phyloP scores from a whole-genome alignment of 1,139 yeast species.

The Nakaseomyces kungkrabaensis region DNA sequence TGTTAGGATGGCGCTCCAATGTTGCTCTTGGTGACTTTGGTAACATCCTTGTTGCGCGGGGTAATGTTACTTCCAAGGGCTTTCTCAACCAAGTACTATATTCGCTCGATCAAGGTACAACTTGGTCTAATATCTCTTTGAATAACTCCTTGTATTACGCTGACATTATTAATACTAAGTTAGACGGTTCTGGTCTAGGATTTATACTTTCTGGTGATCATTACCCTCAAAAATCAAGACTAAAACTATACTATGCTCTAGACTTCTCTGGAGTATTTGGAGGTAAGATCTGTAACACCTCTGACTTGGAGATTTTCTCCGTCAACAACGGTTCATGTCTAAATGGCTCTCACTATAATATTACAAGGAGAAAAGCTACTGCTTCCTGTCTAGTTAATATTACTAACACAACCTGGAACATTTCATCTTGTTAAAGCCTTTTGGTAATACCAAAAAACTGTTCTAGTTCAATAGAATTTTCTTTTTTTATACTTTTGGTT shows the following conservation, averaged over 20 bases:
- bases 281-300: conserved; percentile 40
- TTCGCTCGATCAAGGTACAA: conserved; percentile 66
- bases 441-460: too few relatives aligned
- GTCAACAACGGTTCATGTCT: conserved; percentile 53
- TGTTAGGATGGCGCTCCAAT: conserved; percentile 45
- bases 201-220: conserved; percentile 44
- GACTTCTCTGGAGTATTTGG: conserved; percentile 55
- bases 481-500: too few relatives aligned
- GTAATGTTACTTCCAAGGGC: conserved; percentile 25
- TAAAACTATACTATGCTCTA: conserved; percentile 33
- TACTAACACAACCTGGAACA: neutral
- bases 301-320: conserved; percentile 62
- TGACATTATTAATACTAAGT: conserved; percentile 44
- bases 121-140: conserved; percentile 51
- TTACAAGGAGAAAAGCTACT: conserved; percentile 55
- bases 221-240: neutral
- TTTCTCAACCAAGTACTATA: conserved; percentile 35
- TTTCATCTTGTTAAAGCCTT: neutral
- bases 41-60: conserved; percentile 55
- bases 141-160: conserved; percentile 39
- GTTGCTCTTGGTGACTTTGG: conserved; percentile 76
- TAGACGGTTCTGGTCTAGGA: conserved; percentile 61
- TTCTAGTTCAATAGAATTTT: too few relatives aligned
- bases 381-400: conserved; percentile 57
- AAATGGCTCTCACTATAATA: conserved; percentile 63